Evolutionary conservation across 1,284 basidiomycete genomes (phyloP).

Genomic region (Fomitopsis pinicola): DNA sequence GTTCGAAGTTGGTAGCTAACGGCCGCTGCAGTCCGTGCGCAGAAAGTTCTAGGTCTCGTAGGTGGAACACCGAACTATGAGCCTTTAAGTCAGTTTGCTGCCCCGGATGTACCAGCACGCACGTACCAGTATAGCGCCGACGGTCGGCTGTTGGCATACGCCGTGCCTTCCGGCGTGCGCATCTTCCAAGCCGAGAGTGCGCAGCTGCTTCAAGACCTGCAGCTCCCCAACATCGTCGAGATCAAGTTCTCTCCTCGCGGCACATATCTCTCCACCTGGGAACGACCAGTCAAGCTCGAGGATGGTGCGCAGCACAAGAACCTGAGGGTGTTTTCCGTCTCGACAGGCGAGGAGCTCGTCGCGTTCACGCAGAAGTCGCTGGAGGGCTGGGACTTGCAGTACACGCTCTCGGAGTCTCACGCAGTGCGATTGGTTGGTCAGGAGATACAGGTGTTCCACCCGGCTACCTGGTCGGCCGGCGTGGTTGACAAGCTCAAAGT

Average conservation of each 20-base stretch:
- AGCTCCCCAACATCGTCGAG: conserved; percentile 74
- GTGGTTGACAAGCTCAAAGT: conserved; percentile 79
- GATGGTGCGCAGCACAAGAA: conserved; percentile 86
- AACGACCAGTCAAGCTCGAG: conserved; percentile 81
- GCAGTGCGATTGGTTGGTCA: conserved; percentile 79
- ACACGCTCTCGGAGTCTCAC: conserved; percentile 88
- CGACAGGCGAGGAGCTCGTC: conserved; percentile 77
- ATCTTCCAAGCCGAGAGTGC: conserved; percentile 77
- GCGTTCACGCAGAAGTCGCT: conserved; percentile 82
- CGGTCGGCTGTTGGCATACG: conserved; percentile 85
- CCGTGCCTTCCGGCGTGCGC: conserved; percentile 72
- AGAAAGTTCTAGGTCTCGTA: conserved; percentile 88
- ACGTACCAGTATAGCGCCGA: conserved; percentile 85
- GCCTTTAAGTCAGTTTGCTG: conserved; percentile 61
- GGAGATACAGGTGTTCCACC: conserved; percentile 88
- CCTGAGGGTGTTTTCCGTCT: conserved; percentile 79
- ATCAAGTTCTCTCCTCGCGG: conserved; percentile 91
- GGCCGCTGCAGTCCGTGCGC: conserved; percentile 71
- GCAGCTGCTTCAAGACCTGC: conserved; percentile 65
- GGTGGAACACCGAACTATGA: conserved; percentile 78
- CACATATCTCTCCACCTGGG: conserved; percentile 92
- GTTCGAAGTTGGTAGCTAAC: conserved; percentile 10
- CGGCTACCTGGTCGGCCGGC: conserved; percentile 75
- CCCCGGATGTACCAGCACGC: conserved; percentile 66
- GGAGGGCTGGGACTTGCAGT: conserved; percentile 87